Evolutionary conservation across 805 yeast species (phyloP).

Genomic region (Metschnikowia henanensis): DNA sequence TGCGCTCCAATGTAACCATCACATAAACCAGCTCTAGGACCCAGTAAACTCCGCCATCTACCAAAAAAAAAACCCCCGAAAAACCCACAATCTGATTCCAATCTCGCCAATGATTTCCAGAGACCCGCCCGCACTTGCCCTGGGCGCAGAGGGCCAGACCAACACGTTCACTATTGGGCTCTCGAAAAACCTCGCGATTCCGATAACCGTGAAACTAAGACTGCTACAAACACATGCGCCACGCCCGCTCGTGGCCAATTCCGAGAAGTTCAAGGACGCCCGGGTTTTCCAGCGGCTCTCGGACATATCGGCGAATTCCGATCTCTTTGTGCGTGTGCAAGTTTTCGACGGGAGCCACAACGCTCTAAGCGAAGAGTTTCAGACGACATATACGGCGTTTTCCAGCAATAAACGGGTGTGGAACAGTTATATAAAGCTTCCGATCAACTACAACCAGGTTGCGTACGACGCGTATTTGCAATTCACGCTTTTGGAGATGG

Average conservation of each 20-base stretch:
- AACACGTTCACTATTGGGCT: conserved; percentile 38
- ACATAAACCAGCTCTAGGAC: too few species aligned
- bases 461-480: conserved; percentile 59
- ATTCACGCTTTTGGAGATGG: conserved; percentile 68
- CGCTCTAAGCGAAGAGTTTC: conserved; percentile 31
- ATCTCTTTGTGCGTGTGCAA: conserved; percentile 31
- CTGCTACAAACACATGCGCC: conserved; percentile 24
- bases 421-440: conserved; percentile 73
- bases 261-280: conserved; percentile 38
- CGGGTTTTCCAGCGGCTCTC: conserved; percentile 34
- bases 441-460: conserved; percentile 71
- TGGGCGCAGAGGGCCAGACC: conserved; percentile 12
- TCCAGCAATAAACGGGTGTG: conserved; percentile 48
- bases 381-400: conserved; percentile 37
- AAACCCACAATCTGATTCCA: too few species aligned
- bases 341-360: conserved; percentile 34
- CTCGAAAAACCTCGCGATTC: conserved; percentile 36
- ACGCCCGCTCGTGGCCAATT: conserved; percentile 16
- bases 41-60: background rate
- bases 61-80: background rate
- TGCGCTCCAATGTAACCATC: too few species aligned
- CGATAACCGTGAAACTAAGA: conserved; percentile 34
- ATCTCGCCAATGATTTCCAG: background rate
- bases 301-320: conserved; percentile 33
- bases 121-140: background rate